phyloP scores from a whole-genome alignment of 2,329 filamentous ascomycete species.

The Curvularia eragrostidis region DNA sequence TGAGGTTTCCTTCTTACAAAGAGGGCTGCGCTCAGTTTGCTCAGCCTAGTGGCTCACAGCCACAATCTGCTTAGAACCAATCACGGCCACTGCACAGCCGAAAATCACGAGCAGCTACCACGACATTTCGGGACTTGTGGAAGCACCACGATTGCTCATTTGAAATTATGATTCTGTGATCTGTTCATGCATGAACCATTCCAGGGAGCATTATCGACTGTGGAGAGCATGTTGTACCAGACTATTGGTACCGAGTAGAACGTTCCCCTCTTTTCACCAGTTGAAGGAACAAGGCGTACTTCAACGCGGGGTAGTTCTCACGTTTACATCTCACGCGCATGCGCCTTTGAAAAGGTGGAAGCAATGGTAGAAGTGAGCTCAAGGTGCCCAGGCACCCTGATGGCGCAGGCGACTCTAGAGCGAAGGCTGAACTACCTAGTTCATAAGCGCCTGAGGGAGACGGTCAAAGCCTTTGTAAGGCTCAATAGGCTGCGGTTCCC shows the following conservation, averaged over 20 bases:
- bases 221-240: background rate
- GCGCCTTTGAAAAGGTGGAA: background rate
- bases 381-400: background rate
- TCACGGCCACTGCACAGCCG: background rate
- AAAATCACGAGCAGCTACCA: background rate
- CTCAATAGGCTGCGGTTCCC: background rate
- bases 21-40: background rate
- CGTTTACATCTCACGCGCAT: background rate
- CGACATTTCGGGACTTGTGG: background rate
- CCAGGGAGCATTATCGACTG: background rate
- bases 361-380: background rate
- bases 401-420: background rate
- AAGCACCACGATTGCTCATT: background rate
- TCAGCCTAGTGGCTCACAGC: background rate
- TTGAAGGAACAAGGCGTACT: background rate
- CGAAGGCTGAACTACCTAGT: background rate
- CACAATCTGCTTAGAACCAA: background rate
- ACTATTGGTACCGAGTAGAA: constrained; percentile 6
- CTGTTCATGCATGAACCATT: constrained; percentile 6
- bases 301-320: background rate
- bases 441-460: background rate
- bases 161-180: background rate
- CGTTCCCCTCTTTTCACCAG: background rate
- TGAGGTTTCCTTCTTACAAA: background rate
- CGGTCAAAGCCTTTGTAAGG: background rate